Conservation (phyloP, 495 filamentous ascomycete genomes). For the Cenococcum geophilum region DNA sequence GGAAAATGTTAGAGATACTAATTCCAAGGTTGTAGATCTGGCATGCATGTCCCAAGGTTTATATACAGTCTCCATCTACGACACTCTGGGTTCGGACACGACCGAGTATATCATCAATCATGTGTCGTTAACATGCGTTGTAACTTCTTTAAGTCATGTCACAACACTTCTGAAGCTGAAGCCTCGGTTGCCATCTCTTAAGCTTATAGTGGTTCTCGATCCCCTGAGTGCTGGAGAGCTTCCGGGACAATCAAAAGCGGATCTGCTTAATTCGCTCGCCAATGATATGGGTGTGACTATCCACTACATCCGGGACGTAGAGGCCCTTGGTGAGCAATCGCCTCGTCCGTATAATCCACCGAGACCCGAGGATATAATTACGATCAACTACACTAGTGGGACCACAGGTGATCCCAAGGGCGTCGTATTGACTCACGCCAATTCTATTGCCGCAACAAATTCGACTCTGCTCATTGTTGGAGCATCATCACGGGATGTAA, state of each 20-base stretch:
- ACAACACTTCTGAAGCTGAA: constrained; percentile 81
- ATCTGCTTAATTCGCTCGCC: constrained; percentile 68
- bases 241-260: constrained; percentile 68
- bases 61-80: constrained; percentile 90
- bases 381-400: constrained; percentile 96
- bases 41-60: constrained; percentile 84
- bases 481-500: constrained; percentile 50
- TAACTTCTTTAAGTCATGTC: constrained; percentile 77
- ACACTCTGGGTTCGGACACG: constrained; percentile 83
- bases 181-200: constrained; percentile 67
- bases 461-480: constrained; percentile 49
- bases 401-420: constrained; percentile 95
- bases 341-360: constrained; percentile 65
- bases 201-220: constrained; percentile 85
- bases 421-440: constrained; percentile 76
- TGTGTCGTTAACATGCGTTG: constrained; percentile 65
- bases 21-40: constrained; percentile 55
- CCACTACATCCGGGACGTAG: constrained; percentile 68
- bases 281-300: constrained; percentile 66
- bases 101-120: constrained; percentile 97
- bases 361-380: constrained; percentile 68
- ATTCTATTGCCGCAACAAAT: constrained; percentile 67
- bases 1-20: neutral
- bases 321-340: constrained; percentile 65
- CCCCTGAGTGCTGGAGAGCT: constrained; percentile 76